Evolutionary conservation across 768 basidiomycete genomes (phyloP).

Genomic region (Hysterangium stoloniferum): DNA sequence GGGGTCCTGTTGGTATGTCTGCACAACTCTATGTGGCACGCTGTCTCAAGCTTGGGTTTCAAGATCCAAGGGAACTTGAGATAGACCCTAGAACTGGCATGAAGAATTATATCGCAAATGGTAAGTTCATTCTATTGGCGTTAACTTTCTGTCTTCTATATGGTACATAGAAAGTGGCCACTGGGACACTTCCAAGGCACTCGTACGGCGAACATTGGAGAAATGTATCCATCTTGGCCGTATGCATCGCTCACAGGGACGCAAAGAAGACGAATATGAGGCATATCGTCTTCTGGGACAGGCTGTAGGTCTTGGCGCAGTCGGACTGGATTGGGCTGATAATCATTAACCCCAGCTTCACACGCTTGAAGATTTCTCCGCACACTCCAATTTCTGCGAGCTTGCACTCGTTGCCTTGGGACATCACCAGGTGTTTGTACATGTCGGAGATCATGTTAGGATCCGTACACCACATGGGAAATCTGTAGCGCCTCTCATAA

Average conservation of each 20-base stretch:
- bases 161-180: conserved; percentile 48
- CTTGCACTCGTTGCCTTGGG: conserved; percentile 70
- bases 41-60: neutral
- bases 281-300: conserved; percentile 75
- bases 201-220: conserved; percentile 66
- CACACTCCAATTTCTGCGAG: conserved; percentile 90
- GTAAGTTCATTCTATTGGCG: conserved; percentile 22
- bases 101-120: conserved; percentile 94
- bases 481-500: conserved; percentile 74
- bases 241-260: conserved; percentile 44
- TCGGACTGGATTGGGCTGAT: conserved; percentile 5
- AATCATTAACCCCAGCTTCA: conserved; percentile 43
- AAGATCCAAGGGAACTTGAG: conserved; percentile 70
- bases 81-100: conserved; percentile 82
- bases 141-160: neutral
- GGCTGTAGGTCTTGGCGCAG: conserved; percentile 36
- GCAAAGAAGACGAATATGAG: conserved; percentile 67
- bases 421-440: conserved; percentile 68
- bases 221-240: conserved; percentile 76
- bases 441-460: conserved; percentile 76
- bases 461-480: conserved; percentile 69
- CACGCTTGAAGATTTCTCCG: conserved; percentile 80
- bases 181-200: conserved; percentile 87
- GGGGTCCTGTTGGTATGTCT: conserved; percentile 71
- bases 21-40: conserved; percentile 3